Base-by-base conservation (phyloP, 768 basidiomycete genomes). In the Suillus cothurnatus region DNA sequence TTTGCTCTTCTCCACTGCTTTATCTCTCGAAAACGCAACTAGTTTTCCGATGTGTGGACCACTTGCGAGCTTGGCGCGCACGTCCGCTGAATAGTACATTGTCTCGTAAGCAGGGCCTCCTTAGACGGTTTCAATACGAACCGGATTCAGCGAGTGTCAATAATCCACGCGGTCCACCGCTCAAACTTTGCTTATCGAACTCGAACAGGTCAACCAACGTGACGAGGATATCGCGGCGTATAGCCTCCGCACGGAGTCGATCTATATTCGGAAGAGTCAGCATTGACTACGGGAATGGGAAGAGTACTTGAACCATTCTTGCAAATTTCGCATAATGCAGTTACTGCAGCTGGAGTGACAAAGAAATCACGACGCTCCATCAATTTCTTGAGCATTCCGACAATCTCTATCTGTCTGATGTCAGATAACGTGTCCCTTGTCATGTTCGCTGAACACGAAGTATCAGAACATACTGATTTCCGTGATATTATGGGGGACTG, bases 341-440 rank as follows among this genome's bases (percentile, higher is more conserved):
- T 72, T 3, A 63, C 68, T 14, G 76, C 75, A 19, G 71, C 71
- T 1, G 74, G 74, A 23, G 74, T 67, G 8, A 76, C 74, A 39
- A 72, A 74, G 52, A 77, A 72, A 41, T 77, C 76, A 32, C 41
- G 67, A n/a, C 64, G 64, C 34, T 63, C 63, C 43, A 69, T 58
- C 14, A 76, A 53, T 36, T 59, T 73, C 57, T 74, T 57, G 45
- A 76, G 67, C 0, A 67, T 68, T 12, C 63, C 41, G 8, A 71
- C 32, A 1, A 61, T 67, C 1, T 60, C 56, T 0, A 65, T 63
- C 1, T 43, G 9, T 56, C 49, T 68, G 64, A 71, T 68, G 4
- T 39, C 19, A 8, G 2, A 50, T 56, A 69, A 69, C 11, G 65
- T 69, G 0, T 32, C 59, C 28, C 49, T 64, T 69, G 45, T 4